Conservation (phyloP, 2,329 filamentous ascomycete species). For the Colletotrichum agaves region DNA sequence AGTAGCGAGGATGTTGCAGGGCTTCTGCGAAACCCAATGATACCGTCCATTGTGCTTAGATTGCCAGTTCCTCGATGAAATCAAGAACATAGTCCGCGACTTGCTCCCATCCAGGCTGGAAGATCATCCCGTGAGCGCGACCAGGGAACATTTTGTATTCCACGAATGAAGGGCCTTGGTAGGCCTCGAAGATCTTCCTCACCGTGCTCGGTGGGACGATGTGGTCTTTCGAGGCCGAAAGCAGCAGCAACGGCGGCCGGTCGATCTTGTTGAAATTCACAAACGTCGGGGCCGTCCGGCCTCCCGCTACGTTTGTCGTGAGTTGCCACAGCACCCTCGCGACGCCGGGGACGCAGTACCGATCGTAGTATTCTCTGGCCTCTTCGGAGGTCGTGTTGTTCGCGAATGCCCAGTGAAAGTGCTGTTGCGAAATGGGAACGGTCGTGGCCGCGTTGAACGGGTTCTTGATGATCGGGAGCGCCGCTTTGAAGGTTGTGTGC, state of each 20-base stretch:
- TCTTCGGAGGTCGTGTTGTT: constrained; percentile 37
- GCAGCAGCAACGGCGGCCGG: constrained; percentile 35
- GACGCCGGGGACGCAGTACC: constrained; percentile 39
- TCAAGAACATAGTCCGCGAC: constrained; percentile 27
- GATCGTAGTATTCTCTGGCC: constrained; percentile 36
- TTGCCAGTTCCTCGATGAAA: constrained; percentile 12
- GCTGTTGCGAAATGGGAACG: constrained; percentile 35
- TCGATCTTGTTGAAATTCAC: constrained; percentile 34
- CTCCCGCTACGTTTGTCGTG: constrained; percentile 27
- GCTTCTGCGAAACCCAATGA: too few relatives aligned
- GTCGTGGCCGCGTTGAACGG: constrained; percentile 37
- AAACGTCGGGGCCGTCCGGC: constrained; percentile 24
- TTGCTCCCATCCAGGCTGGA: constrained; percentile 39
- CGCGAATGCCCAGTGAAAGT: constrained; percentile 41
- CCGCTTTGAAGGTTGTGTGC: constrained; percentile 37
- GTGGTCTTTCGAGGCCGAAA: constrained; percentile 39
- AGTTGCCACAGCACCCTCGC: constrained; percentile 41
- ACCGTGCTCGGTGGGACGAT: constrained; percentile 39
- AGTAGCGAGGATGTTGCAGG: too few relatives aligned
- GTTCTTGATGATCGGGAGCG: constrained; percentile 36
- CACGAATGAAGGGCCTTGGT: constrained; percentile 35
- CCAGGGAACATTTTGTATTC: constrained; percentile 40
- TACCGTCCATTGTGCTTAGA: background rate
- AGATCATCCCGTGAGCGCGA: constrained; percentile 39
- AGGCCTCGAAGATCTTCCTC: constrained; percentile 37